These are phyloP conservation scores for Pueraria montana DNA, from an alignment of 306 rosid species.

Conservation along the genomic window DNA sequence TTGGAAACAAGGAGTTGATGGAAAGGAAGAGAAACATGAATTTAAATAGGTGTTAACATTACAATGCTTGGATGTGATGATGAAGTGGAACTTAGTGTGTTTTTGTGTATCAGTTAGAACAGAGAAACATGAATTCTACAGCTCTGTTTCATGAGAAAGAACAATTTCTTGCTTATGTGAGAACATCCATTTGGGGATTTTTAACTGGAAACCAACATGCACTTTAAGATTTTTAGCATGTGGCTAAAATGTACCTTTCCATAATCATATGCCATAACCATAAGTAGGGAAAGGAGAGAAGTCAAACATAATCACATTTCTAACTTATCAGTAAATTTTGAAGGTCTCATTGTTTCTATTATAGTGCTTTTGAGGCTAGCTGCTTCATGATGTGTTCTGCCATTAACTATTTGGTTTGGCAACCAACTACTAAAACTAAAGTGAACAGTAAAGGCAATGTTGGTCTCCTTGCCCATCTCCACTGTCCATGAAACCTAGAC, in stretches of 20 bases:
- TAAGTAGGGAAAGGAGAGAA: not conserved
- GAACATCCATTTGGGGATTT: not conserved
- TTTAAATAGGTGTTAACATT: slow-evolving; percentile 4
- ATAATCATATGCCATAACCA: not conserved
- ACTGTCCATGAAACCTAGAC: not conserved
- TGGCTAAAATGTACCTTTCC: not conserved
- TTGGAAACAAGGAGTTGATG: slow-evolving; percentile 14
- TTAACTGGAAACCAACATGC: not conserved
- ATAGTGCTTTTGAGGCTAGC: not conserved
- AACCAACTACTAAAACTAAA: not conserved
- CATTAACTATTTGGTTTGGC: not conserved
- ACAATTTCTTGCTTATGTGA: not conserved
- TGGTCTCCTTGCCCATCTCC: slow-evolving; percentile 25
- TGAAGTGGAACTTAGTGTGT: not conserved
- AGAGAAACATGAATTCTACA: not conserved
- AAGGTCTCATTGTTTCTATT: not conserved
- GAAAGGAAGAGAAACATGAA: not conserved
- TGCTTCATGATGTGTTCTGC: not conserved
- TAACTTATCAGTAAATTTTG: not conserved
- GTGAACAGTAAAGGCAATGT: not conserved
- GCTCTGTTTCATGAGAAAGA: not conserved
- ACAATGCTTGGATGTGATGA: slow-evolving; percentile 15
- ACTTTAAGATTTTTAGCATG: not conserved
- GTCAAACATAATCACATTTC: not conserved
- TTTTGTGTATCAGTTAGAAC: not conserved